A percentile compares a stretch with the other conserved stretches of the same genome.
Conservation (phyloP, 768 basidiomycete species). For the Termitomyces sp. region DNA sequence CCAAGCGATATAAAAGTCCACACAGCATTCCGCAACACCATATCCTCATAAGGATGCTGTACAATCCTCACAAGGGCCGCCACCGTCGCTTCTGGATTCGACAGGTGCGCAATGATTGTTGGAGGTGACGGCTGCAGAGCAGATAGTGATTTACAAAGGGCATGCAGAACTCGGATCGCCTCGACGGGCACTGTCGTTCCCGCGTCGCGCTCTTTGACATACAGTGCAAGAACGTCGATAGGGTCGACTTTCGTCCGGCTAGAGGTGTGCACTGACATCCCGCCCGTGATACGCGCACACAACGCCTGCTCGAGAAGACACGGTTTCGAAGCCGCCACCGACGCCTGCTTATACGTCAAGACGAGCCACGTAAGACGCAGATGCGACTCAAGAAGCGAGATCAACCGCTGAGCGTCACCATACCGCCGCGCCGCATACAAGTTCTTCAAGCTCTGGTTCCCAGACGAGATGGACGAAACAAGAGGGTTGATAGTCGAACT, state of each 20-base stretch:
- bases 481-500: conserved; percentile 81
- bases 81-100: conserved; percentile 72
- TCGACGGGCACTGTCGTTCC: conserved; percentile 62
- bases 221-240: conserved; percentile 70
- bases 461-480: conserved; percentile 65
- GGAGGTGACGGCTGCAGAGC: conserved; percentile 59
- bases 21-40: conserved; percentile 65
- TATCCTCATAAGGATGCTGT: conserved; percentile 79
- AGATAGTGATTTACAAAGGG: conserved; percentile 66
- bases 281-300: conserved; percentile 59
- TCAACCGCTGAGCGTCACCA: conserved; percentile 67
- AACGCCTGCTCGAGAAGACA: conserved; percentile 78
- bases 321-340: conserved; percentile 39
- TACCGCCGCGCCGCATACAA: conserved; percentile 64
- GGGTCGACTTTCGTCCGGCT: conserved; percentile 59
- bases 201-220: conserved; percentile 63
- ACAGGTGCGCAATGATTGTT: conserved; percentile 75
- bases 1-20: conserved; percentile 85
- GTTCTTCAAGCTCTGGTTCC: conserved; percentile 54
- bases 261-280: conserved; percentile 43
- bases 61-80: conserved; percentile 67
- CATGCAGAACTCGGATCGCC: conserved; percentile 64
- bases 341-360: conserved; percentile 61
- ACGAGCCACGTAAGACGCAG: conserved; percentile 61
- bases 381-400: conserved; percentile 67